Evolutionary conservation across 163 green algal species (phyloP).

Genomic region (Chlamydomonas reinhardtii): DNA sequence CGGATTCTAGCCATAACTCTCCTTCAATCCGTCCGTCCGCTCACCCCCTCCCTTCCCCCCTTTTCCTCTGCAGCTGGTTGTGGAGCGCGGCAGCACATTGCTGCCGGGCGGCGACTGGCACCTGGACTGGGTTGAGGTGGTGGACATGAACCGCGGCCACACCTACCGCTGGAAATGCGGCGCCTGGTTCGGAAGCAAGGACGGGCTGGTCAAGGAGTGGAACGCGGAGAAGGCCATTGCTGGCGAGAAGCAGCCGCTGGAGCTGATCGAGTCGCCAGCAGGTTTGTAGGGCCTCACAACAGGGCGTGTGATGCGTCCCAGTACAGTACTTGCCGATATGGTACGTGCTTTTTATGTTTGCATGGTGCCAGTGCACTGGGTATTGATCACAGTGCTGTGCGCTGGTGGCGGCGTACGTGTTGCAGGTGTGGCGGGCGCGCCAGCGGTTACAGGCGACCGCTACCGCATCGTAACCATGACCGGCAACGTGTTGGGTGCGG

Average conservation of each 20-base stretch:
- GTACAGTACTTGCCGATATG: no score
- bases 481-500: constrained; percentile 63
- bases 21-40: neutral
- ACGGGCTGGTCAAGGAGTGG: constrained; percentile 66
- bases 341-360: no score
- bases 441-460: constrained; percentile 17
- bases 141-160: constrained; percentile 53
- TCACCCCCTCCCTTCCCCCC: neutral
- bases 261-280: constrained; percentile 57
- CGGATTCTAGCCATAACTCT: neutral
- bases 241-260: constrained; percentile 45
- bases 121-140: constrained; percentile 63
- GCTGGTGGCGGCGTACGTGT: neutral
- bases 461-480: constrained; percentile 51
- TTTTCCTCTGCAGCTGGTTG: constrained; percentile 46
- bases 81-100: constrained; percentile 51
- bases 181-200: constrained; percentile 64
- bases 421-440: neutral
- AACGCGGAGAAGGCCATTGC: constrained; percentile 18
- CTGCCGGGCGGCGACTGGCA: constrained; percentile 54
- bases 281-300: neutral
- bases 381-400: neutral
- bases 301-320: no score
- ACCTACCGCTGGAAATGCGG: constrained; percentile 63
- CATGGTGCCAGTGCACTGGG: no score